These are phyloP conservation scores for Ophiostoma sp. DNA, from an alignment of 2,329 filamentous ascomycete genomes.

Conservation along the genomic window DNA sequence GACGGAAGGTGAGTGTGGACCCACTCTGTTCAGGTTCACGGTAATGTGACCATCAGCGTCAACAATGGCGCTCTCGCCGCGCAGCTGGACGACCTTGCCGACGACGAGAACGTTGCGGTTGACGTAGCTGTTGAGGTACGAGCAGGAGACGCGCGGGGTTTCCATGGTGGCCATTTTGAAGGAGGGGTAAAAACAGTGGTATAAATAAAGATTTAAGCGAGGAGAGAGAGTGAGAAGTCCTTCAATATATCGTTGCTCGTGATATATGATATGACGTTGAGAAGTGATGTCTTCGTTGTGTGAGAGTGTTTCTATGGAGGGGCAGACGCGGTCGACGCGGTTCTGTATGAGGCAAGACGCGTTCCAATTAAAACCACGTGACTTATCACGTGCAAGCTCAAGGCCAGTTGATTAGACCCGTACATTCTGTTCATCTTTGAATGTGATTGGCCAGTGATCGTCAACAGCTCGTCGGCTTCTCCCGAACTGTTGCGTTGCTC, in stretches of 20 bases:
- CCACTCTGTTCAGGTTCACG: constrained; percentile 70
- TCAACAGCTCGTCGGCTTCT: too few species aligned
- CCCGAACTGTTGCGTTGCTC: too few species aligned
- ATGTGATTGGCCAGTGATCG: not conserved
- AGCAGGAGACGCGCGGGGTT: constrained; percentile 79
- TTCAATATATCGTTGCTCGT: not conserved
- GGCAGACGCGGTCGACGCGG: constrained; percentile 7
- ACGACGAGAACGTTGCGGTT: constrained; percentile 77
- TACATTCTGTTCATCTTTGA: not conserved
- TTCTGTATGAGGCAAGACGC: not conserved
- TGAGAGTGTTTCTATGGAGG: not conserved
- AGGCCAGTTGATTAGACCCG: not conserved
- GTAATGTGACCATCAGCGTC: constrained; percentile 79
- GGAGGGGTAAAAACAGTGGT: too few species aligned
- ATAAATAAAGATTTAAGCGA: not conserved
- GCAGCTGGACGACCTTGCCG: constrained; percentile 79
- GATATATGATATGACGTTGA: too few species aligned
- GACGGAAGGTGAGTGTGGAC: too few species aligned
- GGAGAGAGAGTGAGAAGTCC: not conserved
- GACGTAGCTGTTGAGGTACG: constrained; percentile 75
- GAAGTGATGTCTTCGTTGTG: not conserved
- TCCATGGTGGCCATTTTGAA: constrained; percentile 56
- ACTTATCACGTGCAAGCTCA: not conserved
- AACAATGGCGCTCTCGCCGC: constrained; percentile 76
- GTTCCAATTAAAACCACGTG: constrained; percentile 18